phyloP scores from a whole-genome alignment of 805 yeast species.

The Myxozyma lipomycoides region DNA sequence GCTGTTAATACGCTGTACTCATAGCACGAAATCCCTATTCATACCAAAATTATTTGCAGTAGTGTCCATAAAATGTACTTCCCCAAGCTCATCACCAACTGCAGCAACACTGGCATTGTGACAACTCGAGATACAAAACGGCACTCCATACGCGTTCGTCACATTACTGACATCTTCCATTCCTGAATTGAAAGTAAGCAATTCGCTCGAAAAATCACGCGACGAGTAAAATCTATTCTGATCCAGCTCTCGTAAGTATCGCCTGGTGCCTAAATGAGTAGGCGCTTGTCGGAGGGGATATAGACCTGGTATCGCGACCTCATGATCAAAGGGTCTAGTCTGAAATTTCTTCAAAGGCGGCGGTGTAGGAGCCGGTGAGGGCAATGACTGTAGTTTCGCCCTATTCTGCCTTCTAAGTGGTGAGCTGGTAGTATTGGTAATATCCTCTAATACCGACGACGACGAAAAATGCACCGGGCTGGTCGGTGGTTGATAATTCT shows the following conservation, averaged over 20 bases:
- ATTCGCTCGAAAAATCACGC: constrained; percentile 8
- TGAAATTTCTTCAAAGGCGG: no score
- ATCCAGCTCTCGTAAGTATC: neutral
- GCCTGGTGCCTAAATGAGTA: neutral
- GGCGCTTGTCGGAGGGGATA: no score
- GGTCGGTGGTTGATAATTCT: no score
- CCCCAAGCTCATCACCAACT: constrained; percentile 20
- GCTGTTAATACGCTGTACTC: no score
- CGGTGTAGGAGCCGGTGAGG: no score
- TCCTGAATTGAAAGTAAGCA: constrained; percentile 8
- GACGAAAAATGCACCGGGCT: no score
- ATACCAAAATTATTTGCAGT: neutral
- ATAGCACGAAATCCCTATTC: no score
- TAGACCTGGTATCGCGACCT: no score
- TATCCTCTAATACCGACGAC: neutral
- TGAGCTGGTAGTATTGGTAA: no score
- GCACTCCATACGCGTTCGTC: constrained; percentile 1
- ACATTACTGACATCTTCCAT: constrained; percentile 9
- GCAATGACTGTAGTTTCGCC: no score
- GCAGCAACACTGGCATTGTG: constrained; percentile 6
- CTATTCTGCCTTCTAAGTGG: no score
- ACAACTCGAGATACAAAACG: constrained; percentile 14
- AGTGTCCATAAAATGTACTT: constrained; percentile 18
- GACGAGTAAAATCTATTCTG: constrained; percentile 8
- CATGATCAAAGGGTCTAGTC: no score